These are phyloP conservation scores for Phytophthora pseudosyringae DNA, from an alignment of 352 stramenopile genomes.

Conservation along the genomic window DNA sequence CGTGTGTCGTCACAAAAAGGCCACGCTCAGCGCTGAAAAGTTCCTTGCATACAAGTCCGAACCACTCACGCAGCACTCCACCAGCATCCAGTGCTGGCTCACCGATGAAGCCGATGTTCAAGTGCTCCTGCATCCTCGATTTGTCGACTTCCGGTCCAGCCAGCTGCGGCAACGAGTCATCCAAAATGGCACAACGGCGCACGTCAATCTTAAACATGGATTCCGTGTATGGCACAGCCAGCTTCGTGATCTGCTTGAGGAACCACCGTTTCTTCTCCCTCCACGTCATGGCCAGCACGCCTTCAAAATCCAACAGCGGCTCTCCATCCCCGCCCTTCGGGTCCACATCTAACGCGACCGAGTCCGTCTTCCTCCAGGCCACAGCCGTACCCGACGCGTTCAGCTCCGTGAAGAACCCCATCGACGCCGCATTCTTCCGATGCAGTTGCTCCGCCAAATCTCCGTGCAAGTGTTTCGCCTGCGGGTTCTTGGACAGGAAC, in stretches of 20 bases:
- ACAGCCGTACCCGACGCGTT: constrained; percentile 53
- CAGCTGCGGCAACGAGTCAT: constrained; percentile 71
- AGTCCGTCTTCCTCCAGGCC: constrained; percentile 59
- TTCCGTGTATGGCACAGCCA: constrained; percentile 68
- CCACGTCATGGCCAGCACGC: constrained; percentile 71
- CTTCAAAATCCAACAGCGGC: constrained; percentile 61
- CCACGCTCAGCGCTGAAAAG: constrained; percentile 77
- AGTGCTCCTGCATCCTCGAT: constrained; percentile 57
- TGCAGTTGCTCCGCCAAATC: constrained; percentile 71
- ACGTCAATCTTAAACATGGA: constrained; percentile 68
- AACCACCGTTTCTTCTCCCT: constrained; percentile 84
- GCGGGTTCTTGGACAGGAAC: constrained; percentile 61
- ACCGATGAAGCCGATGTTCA: constrained; percentile 78
- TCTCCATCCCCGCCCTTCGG: constrained; percentile 34
- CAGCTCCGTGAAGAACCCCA: constrained; percentile 73
- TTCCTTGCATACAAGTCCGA: constrained; percentile 71
- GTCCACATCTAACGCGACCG: constrained; percentile 54
- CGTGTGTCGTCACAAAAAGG: constrained; percentile 76
- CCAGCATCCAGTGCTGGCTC: constrained; percentile 81
- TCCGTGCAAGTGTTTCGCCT: constrained; percentile 44
- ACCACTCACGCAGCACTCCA: constrained; percentile 86
- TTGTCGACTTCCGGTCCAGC: constrained; percentile 34
- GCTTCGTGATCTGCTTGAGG: constrained; percentile 61
- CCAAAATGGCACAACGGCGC: constrained; percentile 57
- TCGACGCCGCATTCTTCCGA: constrained; percentile 76